Percentiles rank a stretch among this genome's conserved stretches.
Evolutionary conservation across 768 basidiomycete genomes (phyloP).

Genomic region (Phlebiopsis gigantea): DNA sequence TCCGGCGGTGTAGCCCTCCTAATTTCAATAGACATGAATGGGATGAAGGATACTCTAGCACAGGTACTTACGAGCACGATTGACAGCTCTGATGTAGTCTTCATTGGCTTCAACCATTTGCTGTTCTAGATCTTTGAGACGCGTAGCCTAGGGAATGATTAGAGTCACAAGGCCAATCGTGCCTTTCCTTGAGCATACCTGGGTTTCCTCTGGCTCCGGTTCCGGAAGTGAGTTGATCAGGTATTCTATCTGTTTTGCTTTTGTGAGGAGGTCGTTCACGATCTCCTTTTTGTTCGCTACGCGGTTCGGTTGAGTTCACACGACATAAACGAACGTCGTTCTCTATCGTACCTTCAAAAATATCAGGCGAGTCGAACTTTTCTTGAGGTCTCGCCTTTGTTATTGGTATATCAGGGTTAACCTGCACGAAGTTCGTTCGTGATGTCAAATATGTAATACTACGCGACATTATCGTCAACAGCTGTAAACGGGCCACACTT

Average conservation of each 20-base stretch:
- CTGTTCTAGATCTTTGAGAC: conserved; percentile 61
- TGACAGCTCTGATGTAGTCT: conserved; percentile 69
- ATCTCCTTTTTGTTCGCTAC: conserved; percentile 82
- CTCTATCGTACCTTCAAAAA: conserved; percentile 81
- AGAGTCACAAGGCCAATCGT: neutral
- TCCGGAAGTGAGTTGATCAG: conserved; percentile 76
- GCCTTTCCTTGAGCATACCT: conserved; percentile 35
- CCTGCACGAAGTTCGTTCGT: conserved; percentile 64
- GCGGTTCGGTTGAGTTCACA: no score
- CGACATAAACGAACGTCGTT: no score
- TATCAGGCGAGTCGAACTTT: conserved; percentile 65
- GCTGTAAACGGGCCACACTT: conserved; percentile 35
- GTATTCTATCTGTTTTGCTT: conserved; percentile 86
- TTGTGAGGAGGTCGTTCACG: conserved; percentile 74
- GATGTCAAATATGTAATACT: conserved; percentile 72
- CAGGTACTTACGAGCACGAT: conserved; percentile 63
- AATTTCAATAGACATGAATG: neutral
- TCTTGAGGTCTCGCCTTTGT: conserved; percentile 74
- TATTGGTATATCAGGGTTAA: conserved; percentile 76
- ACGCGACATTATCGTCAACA: conserved; percentile 85
- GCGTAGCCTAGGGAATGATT: conserved; percentile 45
- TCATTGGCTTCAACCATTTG: conserved; percentile 70
- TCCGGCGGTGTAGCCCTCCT: conserved; percentile 59
- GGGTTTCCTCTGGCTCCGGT: conserved; percentile 72
- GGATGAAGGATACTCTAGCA: neutral